Evolutionary conservation across 176 grass and related monocot species (phyloP).

Genomic region (Tillandsia fasciculata): DNA sequence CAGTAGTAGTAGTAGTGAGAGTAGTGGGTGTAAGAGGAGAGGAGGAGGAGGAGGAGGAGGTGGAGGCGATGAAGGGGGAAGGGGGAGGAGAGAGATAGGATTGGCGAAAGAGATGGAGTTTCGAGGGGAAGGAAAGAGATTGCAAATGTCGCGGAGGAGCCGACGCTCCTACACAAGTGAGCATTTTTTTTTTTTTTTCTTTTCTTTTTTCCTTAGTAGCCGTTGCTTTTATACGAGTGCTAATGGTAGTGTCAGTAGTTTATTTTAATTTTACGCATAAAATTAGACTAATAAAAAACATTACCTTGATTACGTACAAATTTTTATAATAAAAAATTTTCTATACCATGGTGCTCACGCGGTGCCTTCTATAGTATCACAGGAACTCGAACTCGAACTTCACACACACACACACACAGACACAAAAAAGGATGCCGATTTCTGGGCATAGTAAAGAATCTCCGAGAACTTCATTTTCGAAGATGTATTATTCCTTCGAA

Average conservation of each 20-base stretch:
- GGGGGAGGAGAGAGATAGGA: neutral
- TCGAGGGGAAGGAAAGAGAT: neutral
- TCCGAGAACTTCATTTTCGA: neutral
- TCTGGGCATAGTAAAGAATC: neutral
- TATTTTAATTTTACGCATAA: slow-evolving; percentile 11
- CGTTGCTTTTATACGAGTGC: slow-evolving; percentile 4
- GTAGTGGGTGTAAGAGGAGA: slow-evolving; percentile 17
- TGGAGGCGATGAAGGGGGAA: slow-evolving; percentile 20
- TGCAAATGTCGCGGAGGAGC: neutral
- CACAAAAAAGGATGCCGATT: neutral
- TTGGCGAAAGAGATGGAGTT: neutral
- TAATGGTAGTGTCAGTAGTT: neutral
- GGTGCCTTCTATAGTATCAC: no score
- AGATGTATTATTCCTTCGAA: neutral
- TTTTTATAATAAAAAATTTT: no score
- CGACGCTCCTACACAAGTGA: slow-evolving; percentile 14
- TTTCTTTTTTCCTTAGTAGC: neutral
- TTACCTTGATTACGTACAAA: neutral
- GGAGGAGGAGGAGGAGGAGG: slow-evolving; percentile 17
- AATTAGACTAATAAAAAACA: slow-evolving; percentile 1
- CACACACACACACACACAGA: neutral
- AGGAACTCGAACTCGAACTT: no score
- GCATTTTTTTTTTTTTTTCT: slow-evolving; percentile 20
- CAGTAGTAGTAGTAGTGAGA: neutral
- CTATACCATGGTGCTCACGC: no score